phyloP scores from a whole-genome alignment of 2,329 filamentous ascomycete genomes.

The Botrytis squamosa region DNA sequence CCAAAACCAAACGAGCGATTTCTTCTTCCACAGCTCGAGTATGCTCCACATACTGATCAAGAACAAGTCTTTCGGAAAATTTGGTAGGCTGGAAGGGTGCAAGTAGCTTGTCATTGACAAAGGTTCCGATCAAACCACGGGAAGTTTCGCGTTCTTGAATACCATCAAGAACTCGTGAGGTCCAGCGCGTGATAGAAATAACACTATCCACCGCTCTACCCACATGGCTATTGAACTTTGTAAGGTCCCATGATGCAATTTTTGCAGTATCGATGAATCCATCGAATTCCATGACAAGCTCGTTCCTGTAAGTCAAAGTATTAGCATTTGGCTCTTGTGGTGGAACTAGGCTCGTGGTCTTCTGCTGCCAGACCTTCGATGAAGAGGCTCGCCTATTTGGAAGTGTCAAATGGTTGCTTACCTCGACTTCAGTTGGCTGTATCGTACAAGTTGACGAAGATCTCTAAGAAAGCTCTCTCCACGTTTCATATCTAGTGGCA shows the following conservation, averaged over 20 bases:
- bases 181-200: slow-evolving; percentile 74
- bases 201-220: slow-evolving; percentile 72
- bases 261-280: slow-evolving; percentile 70
- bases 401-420: slow-evolving; percentile 24
- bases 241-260: slow-evolving; percentile 63
- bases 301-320: slow-evolving; percentile 48
- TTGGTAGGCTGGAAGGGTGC: slow-evolving; percentile 62
- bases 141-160: slow-evolving; percentile 35
- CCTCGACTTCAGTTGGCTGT: slow-evolving; percentile 63
- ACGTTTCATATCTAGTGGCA: slow-evolving; percentile 77
- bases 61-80: slow-evolving; percentile 60
- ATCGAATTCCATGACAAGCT: slow-evolving; percentile 73
- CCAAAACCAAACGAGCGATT: slow-evolving; percentile 64
- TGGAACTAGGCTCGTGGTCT: neutral
- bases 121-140: slow-evolving; percentile 41
- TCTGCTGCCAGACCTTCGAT: neutral
- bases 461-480: slow-evolving; percentile 74
- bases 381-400: neutral
- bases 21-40: slow-evolving; percentile 67
- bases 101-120: slow-evolving; percentile 48
- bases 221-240: slow-evolving; percentile 74
- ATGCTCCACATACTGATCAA: slow-evolving; percentile 75
- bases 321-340: neutral
- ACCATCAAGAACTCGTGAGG: slow-evolving; percentile 49
- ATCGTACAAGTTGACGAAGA: slow-evolving; percentile 67